Percentiles rank a stretch among this genome's conserved stretches.
Evolutionary conservation across 2,329 filamentous ascomycete genomes (phyloP).

Genomic region (Didymellaceae sp.): DNA sequence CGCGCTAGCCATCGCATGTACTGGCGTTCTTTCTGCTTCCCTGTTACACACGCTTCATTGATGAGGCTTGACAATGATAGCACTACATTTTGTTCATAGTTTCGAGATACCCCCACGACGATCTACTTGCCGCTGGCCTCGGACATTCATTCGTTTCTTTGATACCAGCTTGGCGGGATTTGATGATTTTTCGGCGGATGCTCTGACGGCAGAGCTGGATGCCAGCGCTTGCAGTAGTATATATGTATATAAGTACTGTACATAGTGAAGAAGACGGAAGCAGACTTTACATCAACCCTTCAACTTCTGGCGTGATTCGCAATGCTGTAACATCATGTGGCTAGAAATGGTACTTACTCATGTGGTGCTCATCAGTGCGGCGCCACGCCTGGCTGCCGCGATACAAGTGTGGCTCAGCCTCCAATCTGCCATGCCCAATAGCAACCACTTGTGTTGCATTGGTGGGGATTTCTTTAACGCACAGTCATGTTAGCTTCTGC

Average conservation of each 20-base stretch:
- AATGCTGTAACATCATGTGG: too few relatives aligned
- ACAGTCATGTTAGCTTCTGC: too few relatives aligned
- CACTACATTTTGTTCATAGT: conserved; percentile 20
- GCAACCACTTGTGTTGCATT: too few relatives aligned
- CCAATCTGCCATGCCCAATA: too few relatives aligned
- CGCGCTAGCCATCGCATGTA: conserved; percentile 17
- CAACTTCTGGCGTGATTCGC: background rate
- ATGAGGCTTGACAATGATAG: background rate
- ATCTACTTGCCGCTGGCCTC: conserved; percentile 36
- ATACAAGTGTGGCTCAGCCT: too few relatives aligned
- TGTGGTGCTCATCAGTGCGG: too few relatives aligned
- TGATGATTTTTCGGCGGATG: conserved; percentile 1
- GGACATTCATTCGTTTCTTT: conserved; percentile 43
- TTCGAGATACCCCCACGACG: conserved; percentile 43
- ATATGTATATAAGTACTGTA: conserved; percentile 12
- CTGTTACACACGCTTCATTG: conserved; percentile 27
- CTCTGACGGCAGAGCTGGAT: background rate
- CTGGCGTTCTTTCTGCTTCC: conserved; percentile 30
- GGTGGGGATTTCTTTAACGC: too few relatives aligned
- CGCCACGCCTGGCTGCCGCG: too few relatives aligned
- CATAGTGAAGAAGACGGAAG: background rate
- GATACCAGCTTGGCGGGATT: conserved; percentile 6
- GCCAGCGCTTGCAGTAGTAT: background rate
- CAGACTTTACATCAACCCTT: background rate
- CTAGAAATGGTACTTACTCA: too few relatives aligned